Evolutionary conservation across 345 rosid species (phyloP).

Genomic region (Heritiera littoralis): DNA sequence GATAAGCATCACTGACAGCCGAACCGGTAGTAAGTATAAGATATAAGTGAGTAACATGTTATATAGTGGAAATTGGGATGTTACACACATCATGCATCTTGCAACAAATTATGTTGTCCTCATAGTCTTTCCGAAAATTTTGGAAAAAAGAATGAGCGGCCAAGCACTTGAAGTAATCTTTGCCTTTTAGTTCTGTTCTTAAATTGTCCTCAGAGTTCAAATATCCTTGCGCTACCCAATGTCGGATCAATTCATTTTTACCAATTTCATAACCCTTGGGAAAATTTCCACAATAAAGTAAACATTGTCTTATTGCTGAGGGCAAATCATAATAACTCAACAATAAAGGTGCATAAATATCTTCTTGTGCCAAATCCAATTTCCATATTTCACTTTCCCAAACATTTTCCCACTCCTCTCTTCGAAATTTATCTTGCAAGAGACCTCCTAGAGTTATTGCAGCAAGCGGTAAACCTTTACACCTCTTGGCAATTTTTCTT

Average conservation of each 20-base stretch:
- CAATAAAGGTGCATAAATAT: neutral
- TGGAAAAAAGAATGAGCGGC: neutral
- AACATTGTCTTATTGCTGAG: neutral
- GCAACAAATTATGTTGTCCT: neutral
- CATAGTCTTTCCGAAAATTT: neutral
- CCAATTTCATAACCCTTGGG: neutral
- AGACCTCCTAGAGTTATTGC: too few relatives aligned
- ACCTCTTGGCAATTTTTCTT: too few relatives aligned
- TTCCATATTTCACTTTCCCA: too few relatives aligned
- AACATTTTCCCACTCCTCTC: too few relatives aligned
- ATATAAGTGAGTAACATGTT: too few relatives aligned
- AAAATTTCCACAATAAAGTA: conserved; percentile 1
- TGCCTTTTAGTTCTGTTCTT: too few relatives aligned
- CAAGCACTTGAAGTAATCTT: neutral
- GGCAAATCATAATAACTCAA: conserved; percentile 11
- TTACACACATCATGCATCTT: too few relatives aligned
- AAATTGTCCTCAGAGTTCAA: neutral
- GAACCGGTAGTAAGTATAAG: too few relatives aligned
- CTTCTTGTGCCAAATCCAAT: neutral
- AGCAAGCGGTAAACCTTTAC: too few relatives aligned
- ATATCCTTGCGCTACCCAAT: conserved; percentile 16
- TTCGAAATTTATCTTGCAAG: too few relatives aligned
- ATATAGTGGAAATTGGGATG: too few relatives aligned
- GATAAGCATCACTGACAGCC: too few relatives aligned
- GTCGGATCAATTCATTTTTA: neutral